Evolutionary conservation across 108 stramenopile species (phyloP), one percentile per base, ranked within the genome.

Genomic region (Fragilaria radians): DNA sequence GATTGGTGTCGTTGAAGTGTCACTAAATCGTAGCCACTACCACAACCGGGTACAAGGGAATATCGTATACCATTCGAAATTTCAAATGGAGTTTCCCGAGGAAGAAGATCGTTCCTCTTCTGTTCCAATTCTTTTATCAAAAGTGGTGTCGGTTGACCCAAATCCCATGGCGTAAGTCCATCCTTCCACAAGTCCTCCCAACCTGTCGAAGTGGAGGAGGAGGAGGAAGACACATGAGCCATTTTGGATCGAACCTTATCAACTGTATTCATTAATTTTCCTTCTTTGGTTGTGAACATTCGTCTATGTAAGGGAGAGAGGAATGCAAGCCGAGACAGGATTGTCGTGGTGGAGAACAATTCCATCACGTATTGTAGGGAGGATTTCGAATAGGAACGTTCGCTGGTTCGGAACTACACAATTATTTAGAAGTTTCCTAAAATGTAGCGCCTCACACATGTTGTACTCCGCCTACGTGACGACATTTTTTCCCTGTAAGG

Each of bases 171-270:
- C 24, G 70, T 71, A 21, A 71, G 14, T 4, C 63, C 63, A 24
- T 71, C 63, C 56, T 53, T 23, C 70, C 70, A 71, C 4, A 71
- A 47, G 2, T 28, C n/a, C 19, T 71, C 70, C 70, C 70, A 71
- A n/a, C n/a, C n/a, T n/a, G n/a, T n/a, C n/a, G n/a, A n/a, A n/a
- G n/a, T n/a, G 26, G n/a, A n/a, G n/a, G n/a, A n/a, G n/a, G n/a
- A n/a, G n/a, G n/a, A n/a, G n/a, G n/a, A n/a, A 7, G 50, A 51
- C 5, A 19, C 14, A 14, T 42, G 7, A 42, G 36, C 11, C 36
- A 42, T 11, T 14, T 42, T 42, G 7, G 36, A 11, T 42, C 36
- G 36, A 42, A 42, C 36, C 36, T 42, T 42, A 42, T 42, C 36
- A 14, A 42, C 36, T 42, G 36, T 14, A 42, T 42, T 42, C 36